phyloP scores from a whole-genome alignment of 176 grass and related monocot genomes.

The Paspalum notatum region DNA sequence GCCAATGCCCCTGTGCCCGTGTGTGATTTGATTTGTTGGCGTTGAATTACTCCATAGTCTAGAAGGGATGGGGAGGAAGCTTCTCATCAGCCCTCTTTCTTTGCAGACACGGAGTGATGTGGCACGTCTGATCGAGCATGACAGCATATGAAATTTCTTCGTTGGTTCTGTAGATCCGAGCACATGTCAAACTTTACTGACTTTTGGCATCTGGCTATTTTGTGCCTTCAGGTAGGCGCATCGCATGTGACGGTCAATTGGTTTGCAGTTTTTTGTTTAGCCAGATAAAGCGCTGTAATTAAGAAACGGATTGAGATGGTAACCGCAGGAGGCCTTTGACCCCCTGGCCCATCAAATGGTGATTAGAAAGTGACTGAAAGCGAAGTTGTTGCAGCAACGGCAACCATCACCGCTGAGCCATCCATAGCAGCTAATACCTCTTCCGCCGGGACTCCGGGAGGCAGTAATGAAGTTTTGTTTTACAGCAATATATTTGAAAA shows the following conservation, averaged over 20 bases:
- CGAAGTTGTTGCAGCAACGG: constrained; percentile 13
- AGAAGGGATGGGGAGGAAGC: constrained; percentile 41
- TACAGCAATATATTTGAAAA: neutral
- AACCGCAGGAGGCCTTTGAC: constrained; percentile 30
- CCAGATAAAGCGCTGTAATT: neutral
- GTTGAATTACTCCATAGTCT: constrained; percentile 13
- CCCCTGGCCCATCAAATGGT: neutral
- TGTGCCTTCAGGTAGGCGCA: constrained; percentile 7
- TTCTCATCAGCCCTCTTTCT: constrained; percentile 23
- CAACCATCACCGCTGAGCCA: constrained; percentile 21
- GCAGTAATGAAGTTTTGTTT: neutral
- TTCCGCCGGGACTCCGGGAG: constrained; percentile 4
- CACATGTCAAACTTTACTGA: constrained; percentile 33
- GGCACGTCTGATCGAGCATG: constrained; percentile 32
- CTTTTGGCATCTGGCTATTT: constrained; percentile 14
- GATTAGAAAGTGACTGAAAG: constrained; percentile 19
- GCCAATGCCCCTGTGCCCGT: neutral
- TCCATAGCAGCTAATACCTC: neutral
- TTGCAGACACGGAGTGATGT: constrained; percentile 22
- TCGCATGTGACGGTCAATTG: neutral
- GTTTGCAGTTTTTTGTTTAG: neutral
- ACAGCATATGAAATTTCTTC: constrained; percentile 45
- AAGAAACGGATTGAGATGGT: neutral
- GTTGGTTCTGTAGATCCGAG: constrained; percentile 45
- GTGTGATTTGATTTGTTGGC: neutral